Evolutionary conservation across 1,284 basidiomycete genomes (phyloP).

Genomic region (Ustilago esculenta): DNA sequence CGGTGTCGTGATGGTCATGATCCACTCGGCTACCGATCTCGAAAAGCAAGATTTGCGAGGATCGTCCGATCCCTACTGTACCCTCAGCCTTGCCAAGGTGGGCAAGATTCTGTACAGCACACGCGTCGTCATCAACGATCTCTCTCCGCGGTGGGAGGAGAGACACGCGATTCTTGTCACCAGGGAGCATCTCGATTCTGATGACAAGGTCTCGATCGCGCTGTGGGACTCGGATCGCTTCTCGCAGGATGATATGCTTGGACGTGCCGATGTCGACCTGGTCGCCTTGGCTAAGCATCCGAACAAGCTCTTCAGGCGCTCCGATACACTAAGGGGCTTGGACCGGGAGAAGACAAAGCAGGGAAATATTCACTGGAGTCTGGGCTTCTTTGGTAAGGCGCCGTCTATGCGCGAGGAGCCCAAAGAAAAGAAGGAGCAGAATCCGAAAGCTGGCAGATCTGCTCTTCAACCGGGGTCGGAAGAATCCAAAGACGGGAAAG

Average conservation of each 20-base stretch:
- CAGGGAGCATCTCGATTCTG: conserved; percentile 41
- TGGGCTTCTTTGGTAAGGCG: conserved; percentile 48
- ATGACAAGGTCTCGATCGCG: conserved; percentile 56
- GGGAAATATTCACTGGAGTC: conserved; percentile 36
- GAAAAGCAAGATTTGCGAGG: conserved; percentile 51
- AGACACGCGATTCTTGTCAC: conserved; percentile 42
- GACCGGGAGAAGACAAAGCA: conserved; percentile 52
- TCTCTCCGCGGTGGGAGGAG: conserved; percentile 55
- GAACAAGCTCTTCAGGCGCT: conserved; percentile 22
- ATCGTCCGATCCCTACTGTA: conserved; percentile 52
- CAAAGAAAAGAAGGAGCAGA: neutral
- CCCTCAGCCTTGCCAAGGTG: conserved; percentile 36
- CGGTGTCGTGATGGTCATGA: conserved; percentile 46
- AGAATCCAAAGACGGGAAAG: neutral
- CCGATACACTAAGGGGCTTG: conserved; percentile 31
- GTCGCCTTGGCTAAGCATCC: conserved; percentile 65
- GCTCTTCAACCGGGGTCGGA: too few species aligned
- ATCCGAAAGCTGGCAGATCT: neutral
- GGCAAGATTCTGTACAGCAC: conserved; percentile 52
- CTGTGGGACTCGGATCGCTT: conserved; percentile 69
- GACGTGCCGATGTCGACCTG: conserved; percentile 68
- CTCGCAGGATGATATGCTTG: conserved; percentile 69
- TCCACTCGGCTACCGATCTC: conserved; percentile 48
- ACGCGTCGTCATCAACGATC: conserved; percentile 47
- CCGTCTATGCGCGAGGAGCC: conserved; percentile 9